These are phyloP conservation scores for Naganishia randhawae DNA, from an alignment of 768 basidiomycete genomes.

Conservation along the genomic window DNA sequence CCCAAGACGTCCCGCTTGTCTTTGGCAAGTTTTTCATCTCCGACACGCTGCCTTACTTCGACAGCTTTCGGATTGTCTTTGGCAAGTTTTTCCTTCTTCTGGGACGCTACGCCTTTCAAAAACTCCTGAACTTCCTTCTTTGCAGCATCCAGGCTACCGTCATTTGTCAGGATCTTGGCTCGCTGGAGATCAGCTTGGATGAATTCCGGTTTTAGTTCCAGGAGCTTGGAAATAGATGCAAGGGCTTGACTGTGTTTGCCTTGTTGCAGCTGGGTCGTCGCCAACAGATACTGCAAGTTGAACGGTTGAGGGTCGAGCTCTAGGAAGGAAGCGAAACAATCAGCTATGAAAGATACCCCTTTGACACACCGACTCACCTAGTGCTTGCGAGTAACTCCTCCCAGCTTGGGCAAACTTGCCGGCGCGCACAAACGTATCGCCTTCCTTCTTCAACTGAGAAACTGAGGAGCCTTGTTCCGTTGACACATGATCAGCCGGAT, in stretches of 20 bases:
- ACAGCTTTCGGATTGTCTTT: too few relatives aligned
- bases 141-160: slow-evolving; percentile 70
- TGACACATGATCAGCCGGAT: background rate
- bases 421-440: slow-evolving; percentile 33
- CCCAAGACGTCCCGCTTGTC: slow-evolving; percentile 59
- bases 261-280: slow-evolving; percentile 79
- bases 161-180: slow-evolving; percentile 74
- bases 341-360: background rate
- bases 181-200: slow-evolving; percentile 81
- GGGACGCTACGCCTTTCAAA: slow-evolving; percentile 48
- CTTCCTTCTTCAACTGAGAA: slow-evolving; percentile 18
- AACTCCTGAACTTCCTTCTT: slow-evolving; percentile 56
- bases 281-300: slow-evolving; percentile 84
- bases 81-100: slow-evolving; percentile 33
- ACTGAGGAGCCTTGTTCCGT: background rate
- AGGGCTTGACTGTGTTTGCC: slow-evolving; percentile 69
- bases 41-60: too few relatives aligned
- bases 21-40: too few relatives aligned
- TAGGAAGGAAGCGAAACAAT: slow-evolving; percentile 41
- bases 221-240: slow-evolving; percentile 80
- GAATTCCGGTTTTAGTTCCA: slow-evolving; percentile 65
- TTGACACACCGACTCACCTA: slow-evolving; percentile 55
- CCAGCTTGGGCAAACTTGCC: slow-evolving; percentile 62
- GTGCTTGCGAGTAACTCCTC: slow-evolving; percentile 74
- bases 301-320: slow-evolving; percentile 83